Base-by-base conservation (phyloP, 495 filamentous ascomycete genomes). In the Geopyxis carbonaria region DNA sequence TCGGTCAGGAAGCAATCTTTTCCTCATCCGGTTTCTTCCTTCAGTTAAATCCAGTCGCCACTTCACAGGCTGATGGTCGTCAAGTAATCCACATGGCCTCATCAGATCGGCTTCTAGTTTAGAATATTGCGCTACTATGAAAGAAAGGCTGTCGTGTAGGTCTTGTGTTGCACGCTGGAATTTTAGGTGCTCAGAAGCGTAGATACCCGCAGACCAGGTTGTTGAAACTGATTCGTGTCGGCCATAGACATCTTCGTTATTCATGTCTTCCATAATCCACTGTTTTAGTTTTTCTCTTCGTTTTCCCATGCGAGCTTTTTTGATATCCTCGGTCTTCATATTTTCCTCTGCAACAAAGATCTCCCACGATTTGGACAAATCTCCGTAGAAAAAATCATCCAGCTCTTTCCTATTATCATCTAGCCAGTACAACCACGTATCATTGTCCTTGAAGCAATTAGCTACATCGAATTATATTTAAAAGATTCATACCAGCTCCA, bases 31-130 rank as follows among this genome's bases (percentile, higher is more conserved):
- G 55, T 93, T 93, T 11, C 86, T 72, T 25, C 87, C 91, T 62
- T 97, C 89, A 0, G 86, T 95, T 50, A 89, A 73, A 55, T 97
- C 89, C 5, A 97, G 70, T 51, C 78, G 81, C 83, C 83, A 95
- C 55, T 80, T 92, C 2, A 63, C 65, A 10, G 69, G 57, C 13
- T 66, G 64, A 0, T 65, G 60, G 32, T 78, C 69, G 32, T 78
- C 73, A 27, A 93, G 73, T 16, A 94, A 64, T 11, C 80, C 84
- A 31, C 80, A 79, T 7, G 80, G 79, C 15, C 82, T 70, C 30
- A 66, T 65, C 30, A 93, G 62, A 33, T 84, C 76, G 42, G 72
- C 61, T 32, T 81, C 71, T 47, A 94, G 70, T 47, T 72, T 78
- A 0, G 67, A 66, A 57, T 80, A 85, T 10, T 75, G 67, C 0